Conservation (phyloP, 768 basidiomycete genomes). For the Amanita pseudoporphyria region DNA sequence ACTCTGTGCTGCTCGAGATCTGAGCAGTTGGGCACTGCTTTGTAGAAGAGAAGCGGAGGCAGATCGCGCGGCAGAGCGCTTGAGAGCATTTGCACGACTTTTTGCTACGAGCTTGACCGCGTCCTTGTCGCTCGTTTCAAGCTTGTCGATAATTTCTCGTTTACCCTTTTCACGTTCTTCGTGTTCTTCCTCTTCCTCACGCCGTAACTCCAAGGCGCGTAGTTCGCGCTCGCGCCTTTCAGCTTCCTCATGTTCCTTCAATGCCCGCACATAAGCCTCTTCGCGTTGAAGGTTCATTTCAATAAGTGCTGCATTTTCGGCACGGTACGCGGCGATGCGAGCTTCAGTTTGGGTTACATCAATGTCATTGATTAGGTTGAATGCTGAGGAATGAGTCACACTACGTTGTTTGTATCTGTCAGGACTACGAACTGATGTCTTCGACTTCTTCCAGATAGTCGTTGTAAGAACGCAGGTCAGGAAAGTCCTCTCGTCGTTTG, state of each 20-base stretch:
- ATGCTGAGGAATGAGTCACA: constrained; percentile 41
- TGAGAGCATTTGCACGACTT: constrained; percentile 53
- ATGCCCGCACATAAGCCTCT: constrained; percentile 59
- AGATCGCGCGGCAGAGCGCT: constrained; percentile 49
- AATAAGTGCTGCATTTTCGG: constrained; percentile 75
- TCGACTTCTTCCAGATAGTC: constrained; percentile 96
- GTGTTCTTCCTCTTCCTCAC: constrained; percentile 68
- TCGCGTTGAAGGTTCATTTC: constrained; percentile 79
- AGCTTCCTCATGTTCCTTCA: constrained; percentile 75
- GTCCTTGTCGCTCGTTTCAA: constrained; percentile 69
- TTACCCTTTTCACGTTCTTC: constrained; percentile 64
- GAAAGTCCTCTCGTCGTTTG: constrained; percentile 86
- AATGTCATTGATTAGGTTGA: constrained; percentile 90
- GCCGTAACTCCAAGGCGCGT: constrained; percentile 54
- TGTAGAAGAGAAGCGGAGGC: constrained; percentile 34
- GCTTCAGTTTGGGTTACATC: constrained; percentile 76
- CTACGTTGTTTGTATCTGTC: not conserved
- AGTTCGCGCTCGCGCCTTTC: constrained; percentile 63
- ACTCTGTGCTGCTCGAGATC: constrained; percentile 56
- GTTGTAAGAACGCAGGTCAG: constrained; percentile 71
- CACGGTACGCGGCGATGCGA: constrained; percentile 68
- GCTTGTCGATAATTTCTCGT: constrained; percentile 68
- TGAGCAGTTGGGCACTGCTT: constrained; percentile 40
- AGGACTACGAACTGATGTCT: constrained; percentile 49
- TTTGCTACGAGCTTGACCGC: constrained; percentile 63